A percentile compares a stretch with the other conserved stretches of the same genome.
Conservation (phyloP, 2,329 filamentous ascomycete species). For the Exophiala spinifera region DNA sequence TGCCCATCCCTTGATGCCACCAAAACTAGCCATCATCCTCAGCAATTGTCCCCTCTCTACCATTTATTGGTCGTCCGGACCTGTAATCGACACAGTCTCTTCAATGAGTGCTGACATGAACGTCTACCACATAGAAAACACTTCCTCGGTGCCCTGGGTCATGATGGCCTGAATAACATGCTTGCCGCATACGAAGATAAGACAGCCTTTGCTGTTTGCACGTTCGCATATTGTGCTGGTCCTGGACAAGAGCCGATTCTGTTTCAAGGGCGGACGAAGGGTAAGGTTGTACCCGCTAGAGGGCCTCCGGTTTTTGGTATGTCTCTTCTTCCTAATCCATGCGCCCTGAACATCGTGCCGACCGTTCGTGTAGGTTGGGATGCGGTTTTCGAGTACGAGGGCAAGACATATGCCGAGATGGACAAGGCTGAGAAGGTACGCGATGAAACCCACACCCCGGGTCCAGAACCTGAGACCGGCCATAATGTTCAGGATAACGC, state of each 20-base stretch:
- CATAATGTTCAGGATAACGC: not conserved
- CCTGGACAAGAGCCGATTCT: conserved; percentile 79
- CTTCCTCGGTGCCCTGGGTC: conserved; percentile 82
- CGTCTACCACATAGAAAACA: conserved; percentile 67
- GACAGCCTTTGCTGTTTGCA: conserved; percentile 88
- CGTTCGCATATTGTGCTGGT: conserved; percentile 86
- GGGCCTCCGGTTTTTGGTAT: conserved; percentile 80
- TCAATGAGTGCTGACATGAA: not conserved
- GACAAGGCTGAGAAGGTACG: conserved; percentile 81
- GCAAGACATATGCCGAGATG: conserved; percentile 95
- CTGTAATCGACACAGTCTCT: not conserved
- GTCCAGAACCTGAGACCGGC: too few species aligned
- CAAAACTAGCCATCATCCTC: too few species aligned
- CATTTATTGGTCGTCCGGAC: too few species aligned
- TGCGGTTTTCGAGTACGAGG: conserved; percentile 89
- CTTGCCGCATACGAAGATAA: conserved; percentile 87
- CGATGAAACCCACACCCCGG: not conserved
- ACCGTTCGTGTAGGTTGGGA: conserved; percentile 71
- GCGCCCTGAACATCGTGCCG: not conserved
- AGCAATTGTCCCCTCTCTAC: too few species aligned
- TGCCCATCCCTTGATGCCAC: too few species aligned
- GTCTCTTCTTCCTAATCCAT: conserved; percentile 31
- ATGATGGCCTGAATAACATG: conserved; percentile 82
- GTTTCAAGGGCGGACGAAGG: conserved; percentile 87
- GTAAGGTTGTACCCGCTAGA: conserved; percentile 79